Evolutionary conservation across 805 yeast species (phyloP), one percentile per base, ranked within the genome.

Genomic region (Candida chauliodis): DNA sequence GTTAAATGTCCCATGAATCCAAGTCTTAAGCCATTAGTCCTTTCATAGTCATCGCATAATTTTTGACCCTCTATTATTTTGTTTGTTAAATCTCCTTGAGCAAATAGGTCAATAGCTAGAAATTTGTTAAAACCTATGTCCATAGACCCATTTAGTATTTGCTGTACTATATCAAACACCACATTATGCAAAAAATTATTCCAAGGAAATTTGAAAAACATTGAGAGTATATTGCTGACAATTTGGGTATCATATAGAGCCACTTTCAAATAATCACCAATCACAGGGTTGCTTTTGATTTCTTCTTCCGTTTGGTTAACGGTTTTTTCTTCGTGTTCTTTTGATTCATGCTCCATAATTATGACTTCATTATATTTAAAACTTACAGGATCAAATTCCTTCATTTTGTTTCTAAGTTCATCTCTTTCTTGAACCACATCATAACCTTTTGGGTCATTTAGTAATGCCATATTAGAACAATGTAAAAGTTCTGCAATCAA

Each of bases 1-100:
- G 96, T 88, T 47, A 93, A 67, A 56, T 93, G 99, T 15, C 99
- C 99, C 93, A 91, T 93, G 55, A 87, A 93, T 1, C 99, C 99
- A 35, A 89, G 73, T 43, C 95, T 75, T 37, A 86, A 75, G 3
- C 83, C 80, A 25, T 48, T 46, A 11, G 71, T 69, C 41, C 65
- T 65, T 46, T 71, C 75, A 56, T 85, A 66, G 68, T 76, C 20
- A 80, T 83, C 43, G 80, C 70, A 64, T 73, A 88, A 47, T 81
- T 53, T 78, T 72, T 49, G 84, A 23, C 74, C 73, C 34, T 61
- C 61, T 34, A 66, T 62, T 37, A 68, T 68, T 39, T 59, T 65
- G 39, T 57, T 57, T 17, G 73, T 68, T 42, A 68, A 64, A 40
- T 66, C 62, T 2, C 71, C 73, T 16, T 55, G 50, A 30, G 61